Evolutionary conservation across 805 yeast genomes (phyloP).

Genomic region (Nakazawaea anatomiae): DNA sequence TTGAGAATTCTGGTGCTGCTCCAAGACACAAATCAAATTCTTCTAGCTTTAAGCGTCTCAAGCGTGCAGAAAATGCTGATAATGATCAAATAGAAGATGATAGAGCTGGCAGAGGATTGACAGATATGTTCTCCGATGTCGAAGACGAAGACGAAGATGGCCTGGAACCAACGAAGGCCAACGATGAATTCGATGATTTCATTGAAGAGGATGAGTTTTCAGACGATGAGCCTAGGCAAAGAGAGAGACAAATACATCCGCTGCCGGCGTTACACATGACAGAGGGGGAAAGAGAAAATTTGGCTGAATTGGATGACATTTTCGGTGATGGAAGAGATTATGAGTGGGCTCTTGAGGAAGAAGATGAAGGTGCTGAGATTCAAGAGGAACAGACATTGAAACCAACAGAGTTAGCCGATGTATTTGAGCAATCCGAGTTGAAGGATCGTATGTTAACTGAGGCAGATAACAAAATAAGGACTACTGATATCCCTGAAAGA

Average conservation of each 20-base stretch:
- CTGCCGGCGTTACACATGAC: slow-evolving; percentile 36
- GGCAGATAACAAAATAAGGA: slow-evolving; percentile 82
- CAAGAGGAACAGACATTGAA: slow-evolving; percentile 27
- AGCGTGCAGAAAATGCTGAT: slow-evolving; percentile 49
- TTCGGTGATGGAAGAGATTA: slow-evolving; percentile 97
- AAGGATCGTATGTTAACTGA: slow-evolving; percentile 88
- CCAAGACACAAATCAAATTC: slow-evolving; percentile 33
- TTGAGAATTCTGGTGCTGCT: slow-evolving; percentile 85
- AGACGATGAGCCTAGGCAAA: slow-evolving; percentile 67
- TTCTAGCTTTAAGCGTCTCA: slow-evolving; percentile 72
- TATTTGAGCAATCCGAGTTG: slow-evolving; percentile 91
- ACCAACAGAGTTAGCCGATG: slow-evolving; percentile 69
- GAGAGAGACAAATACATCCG: slow-evolving; percentile 18
- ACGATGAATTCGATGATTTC: slow-evolving; percentile 92
- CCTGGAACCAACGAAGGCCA: slow-evolving; percentile 22
- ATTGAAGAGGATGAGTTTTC: slow-evolving; percentile 96
- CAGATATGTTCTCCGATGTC: slow-evolving; percentile 68
- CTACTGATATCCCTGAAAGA: slow-evolving; percentile 88
- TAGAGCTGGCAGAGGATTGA: slow-evolving; percentile 36
- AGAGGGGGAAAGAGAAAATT: slow-evolving; percentile 68
- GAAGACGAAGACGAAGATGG: slow-evolving; percentile 26
- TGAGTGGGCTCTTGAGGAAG: slow-evolving; percentile 96
- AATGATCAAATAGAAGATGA: slow-evolving; percentile 27
- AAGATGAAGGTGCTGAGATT: slow-evolving; percentile 55
- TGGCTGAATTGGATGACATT: slow-evolving; percentile 89